These are phyloP conservation scores for Musa troglodytarum DNA, from an alignment of 176 grass and related monocot species.

Conservation along the genomic window DNA sequence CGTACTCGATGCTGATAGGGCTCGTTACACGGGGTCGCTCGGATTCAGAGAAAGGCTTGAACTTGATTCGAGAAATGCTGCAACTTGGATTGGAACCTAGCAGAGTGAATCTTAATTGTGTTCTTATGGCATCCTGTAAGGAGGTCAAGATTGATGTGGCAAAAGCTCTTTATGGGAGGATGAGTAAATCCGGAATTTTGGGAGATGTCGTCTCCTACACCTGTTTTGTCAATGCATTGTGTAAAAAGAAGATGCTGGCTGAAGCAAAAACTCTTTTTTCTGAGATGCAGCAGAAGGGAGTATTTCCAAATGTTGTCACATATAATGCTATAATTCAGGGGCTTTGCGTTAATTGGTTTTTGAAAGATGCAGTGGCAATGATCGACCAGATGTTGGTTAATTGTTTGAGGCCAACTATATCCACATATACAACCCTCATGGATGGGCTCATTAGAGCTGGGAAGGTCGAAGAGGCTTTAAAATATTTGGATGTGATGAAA, in stretches of 20 bases:
- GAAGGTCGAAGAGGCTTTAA: constrained; percentile 1
- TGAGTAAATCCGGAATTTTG: constrained; percentile 3
- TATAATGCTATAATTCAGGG: constrained; percentile 13
- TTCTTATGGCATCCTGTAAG: not conserved
- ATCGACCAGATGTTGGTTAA: not conserved
- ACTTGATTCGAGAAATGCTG: constrained; percentile 5
- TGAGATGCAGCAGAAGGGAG: constrained; percentile 13
- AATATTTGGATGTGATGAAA: constrained; percentile 2
- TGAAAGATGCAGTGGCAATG: not conserved
- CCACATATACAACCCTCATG: not conserved
- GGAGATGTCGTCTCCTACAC: constrained; percentile 16
- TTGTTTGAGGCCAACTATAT: not conserved
- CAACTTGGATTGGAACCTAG: constrained; percentile 9
- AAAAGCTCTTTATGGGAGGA: constrained; percentile 7
- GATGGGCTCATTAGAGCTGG: not conserved
- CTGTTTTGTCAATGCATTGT: constrained; percentile 6
- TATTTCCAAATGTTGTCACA: constrained; percentile 7
- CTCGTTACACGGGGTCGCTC: constrained; percentile 1
- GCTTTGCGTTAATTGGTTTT: not conserved
- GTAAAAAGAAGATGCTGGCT: not conserved
- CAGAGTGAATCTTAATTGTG: constrained; percentile 5
- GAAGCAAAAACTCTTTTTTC: constrained; percentile 15
- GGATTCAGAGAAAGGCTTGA: not conserved
- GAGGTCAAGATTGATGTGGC: not conserved
- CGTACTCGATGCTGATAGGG: constrained; percentile 11